phyloP scores from a whole-genome alignment of 768 basidiomycete species.

The Austroboletus eburneus region DNA sequence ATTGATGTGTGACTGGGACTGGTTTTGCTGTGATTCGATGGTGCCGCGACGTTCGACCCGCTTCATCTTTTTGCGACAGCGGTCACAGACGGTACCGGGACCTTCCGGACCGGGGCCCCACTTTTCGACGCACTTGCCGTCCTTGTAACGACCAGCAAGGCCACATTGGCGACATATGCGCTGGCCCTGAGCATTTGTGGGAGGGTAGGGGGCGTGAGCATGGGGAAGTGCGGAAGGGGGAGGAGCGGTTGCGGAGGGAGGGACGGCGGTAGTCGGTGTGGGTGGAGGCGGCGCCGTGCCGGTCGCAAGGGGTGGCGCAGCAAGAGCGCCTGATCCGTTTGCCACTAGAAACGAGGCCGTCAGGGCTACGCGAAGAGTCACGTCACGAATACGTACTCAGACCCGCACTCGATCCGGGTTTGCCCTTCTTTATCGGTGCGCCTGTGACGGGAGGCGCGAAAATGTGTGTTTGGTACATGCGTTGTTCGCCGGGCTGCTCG shows the following conservation, averaged over 20 bases:
- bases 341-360: conserved; percentile 6
- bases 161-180: conserved; percentile 77
- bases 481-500: conserved; percentile 34
- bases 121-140: conserved; percentile 83
- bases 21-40: conserved; percentile 42
- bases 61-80: conserved; percentile 87
- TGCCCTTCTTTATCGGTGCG: conserved; percentile 64
- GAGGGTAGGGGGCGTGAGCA: conserved; percentile 21
- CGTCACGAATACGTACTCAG: conserved; percentile 20
- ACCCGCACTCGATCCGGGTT: conserved; percentile 32
- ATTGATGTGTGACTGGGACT: conserved; percentile 15
- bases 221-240: conserved; percentile 1
- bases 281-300: conserved; percentile 10
- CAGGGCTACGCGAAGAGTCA: conserved; percentile 11
- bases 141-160: conserved; percentile 70
- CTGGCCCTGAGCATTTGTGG: conserved; percentile 58
- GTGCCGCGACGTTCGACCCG: conserved; percentile 73
- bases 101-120: conserved; percentile 85
- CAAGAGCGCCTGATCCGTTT: conserved; percentile 18
- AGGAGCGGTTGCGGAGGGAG: conserved; percentile 6
- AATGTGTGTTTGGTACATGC: conserved; percentile 60
- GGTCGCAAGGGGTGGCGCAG: conserved; percentile 15
- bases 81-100: conserved; percentile 79
- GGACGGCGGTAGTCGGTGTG: conserved; percentile 10
- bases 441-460: conserved; percentile 73